Evolutionary conservation across 768 basidiomycete genomes (phyloP).

Genomic region (Hydnum rufescens): DNA sequence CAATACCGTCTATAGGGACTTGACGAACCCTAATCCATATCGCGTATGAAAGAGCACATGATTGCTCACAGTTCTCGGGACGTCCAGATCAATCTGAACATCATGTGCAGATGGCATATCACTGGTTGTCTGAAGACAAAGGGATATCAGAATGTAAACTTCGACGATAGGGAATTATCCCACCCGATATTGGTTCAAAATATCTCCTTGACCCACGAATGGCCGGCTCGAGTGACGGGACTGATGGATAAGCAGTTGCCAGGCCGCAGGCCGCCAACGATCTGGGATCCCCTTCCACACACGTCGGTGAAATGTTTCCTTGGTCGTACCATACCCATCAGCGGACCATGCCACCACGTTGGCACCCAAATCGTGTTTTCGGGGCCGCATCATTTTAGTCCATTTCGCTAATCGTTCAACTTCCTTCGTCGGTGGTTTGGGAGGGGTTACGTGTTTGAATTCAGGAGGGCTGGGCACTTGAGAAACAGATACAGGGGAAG

Average conservation of each 20-base stretch:
- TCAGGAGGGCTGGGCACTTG: slow-evolving; percentile 29
- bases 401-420: slow-evolving; percentile 68
- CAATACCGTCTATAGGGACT: slow-evolving; percentile 4
- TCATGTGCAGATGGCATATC: slow-evolving; percentile 78
- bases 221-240: no score
- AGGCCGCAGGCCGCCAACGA: slow-evolving; percentile 82
- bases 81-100: slow-evolving; percentile 94
- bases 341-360: slow-evolving; percentile 50
- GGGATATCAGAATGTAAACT: slow-evolving; percentile 11
- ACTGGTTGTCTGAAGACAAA: slow-evolving; percentile 28
- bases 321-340: slow-evolving; percentile 31
- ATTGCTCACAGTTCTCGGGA: slow-evolving; percentile 86
- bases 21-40: slow-evolving; percentile 78
- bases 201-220: no score
- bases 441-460: slow-evolving; percentile 23
- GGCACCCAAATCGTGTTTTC: slow-evolving; percentile 48
- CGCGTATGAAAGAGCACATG: slow-evolving; percentile 89
- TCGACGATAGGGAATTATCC: no score
- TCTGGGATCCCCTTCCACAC: slow-evolving; percentile 76
- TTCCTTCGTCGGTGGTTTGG: slow-evolving; percentile 35
- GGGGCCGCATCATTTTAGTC: slow-evolving; percentile 62
- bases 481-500: slow-evolving; percentile 17
- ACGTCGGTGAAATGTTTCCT: slow-evolving; percentile 14
- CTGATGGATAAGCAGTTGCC: slow-evolving; percentile 61
- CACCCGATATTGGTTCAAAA: no score